A percentile compares a stretch with the other conserved stretches of the same genome.
These are phyloP conservation scores for Pythium periplocum DNA, from an alignment of 352 stramenopile species.

Conservation along the genomic window DNA sequence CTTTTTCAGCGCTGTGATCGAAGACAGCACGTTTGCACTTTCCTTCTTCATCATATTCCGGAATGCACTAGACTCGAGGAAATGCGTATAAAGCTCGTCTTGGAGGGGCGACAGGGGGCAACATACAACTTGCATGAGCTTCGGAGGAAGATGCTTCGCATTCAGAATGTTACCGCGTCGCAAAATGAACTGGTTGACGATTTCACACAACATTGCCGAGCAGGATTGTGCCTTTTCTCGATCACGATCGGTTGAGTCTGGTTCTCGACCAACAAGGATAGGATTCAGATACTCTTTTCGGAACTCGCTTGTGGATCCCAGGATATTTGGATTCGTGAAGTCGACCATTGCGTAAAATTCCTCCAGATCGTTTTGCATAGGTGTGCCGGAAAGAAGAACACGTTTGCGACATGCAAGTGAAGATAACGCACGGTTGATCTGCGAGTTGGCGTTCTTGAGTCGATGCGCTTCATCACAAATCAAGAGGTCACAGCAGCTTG, in stretches of 20 bases:
- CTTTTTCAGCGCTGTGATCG: slow-evolving; percentile 94
- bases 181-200: slow-evolving; percentile 99
- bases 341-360: slow-evolving; percentile 98
- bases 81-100: slow-evolving; percentile 95
- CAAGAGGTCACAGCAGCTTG: slow-evolving; percentile 91
- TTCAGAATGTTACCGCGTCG: slow-evolving; percentile 98
- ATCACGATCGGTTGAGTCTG: slow-evolving; percentile 84
- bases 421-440: slow-evolving; percentile 84
- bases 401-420: slow-evolving; percentile 86
- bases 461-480: slow-evolving; percentile 99
- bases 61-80: slow-evolving; percentile 93
- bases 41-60: slow-evolving; percentile 95
- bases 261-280: slow-evolving; percentile 88
- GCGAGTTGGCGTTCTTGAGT: slow-evolving; percentile 97
- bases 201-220: slow-evolving; percentile 94
- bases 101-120: slow-evolving; percentile 96
- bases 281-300: slow-evolving; percentile 88
- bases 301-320: slow-evolving; percentile 87
- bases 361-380: slow-evolving; percentile 98
- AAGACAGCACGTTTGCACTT: slow-evolving; percentile 84
- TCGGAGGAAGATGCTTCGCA: slow-evolving; percentile 96
- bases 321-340: slow-evolving; percentile 85
- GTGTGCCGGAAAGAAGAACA: slow-evolving; percentile 95
- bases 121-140: slow-evolving; percentile 98
- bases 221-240: slow-evolving; percentile 71